Evolutionary conservation across 257 asterid genomes (phyloP), one percentile per base, ranked within the genome.

Genomic region (Penstemon eatonii): DNA sequence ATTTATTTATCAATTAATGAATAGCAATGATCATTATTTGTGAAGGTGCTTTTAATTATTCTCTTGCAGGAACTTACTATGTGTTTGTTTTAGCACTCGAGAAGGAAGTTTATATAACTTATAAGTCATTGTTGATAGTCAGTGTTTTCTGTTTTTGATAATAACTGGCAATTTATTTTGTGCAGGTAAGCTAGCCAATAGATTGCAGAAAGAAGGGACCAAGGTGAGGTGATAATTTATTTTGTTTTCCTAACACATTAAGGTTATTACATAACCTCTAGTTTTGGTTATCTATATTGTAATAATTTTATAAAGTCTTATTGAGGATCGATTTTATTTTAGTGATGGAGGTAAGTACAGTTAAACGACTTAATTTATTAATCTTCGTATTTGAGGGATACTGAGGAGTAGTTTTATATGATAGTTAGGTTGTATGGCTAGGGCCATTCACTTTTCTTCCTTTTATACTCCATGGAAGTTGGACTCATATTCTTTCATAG

Each of bases 101-200:
- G 25, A 39, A 39, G n/a, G 15, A 44, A 43, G 43, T 47, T 46
- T 11, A 3, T 51, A 25, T 3, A 68, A 43, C 42, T 44, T 11
- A 42, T 39, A 4, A 25, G 49, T 40, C 11, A 44, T 25, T 13
- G 59, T 49, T 8, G 18, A 11, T 37, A 45, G 52, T 56, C n/a
- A 13, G 6, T 13, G 15, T 53, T 40, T 56, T 41, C 0, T 50
- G 15, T 63, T 13, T 44, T 53, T 15, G 42, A 49, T 25, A 52
- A 38, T 70, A 66, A 67, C 65, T 51, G 45, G 54, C 38, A 69
- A 67, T 8, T 0, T 39, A 6, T 45, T 33, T 50, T 12, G 15
- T 78, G 83, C 96, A 91, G 99, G 99, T 66, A 94, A 94, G 78
- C 85, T 94, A 78, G 96, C 96, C 47, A 57, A 84, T 77, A 84